Conservation (phyloP, 2,329 filamentous ascomycete genomes). For the Ophiostoma sp. region DNA sequence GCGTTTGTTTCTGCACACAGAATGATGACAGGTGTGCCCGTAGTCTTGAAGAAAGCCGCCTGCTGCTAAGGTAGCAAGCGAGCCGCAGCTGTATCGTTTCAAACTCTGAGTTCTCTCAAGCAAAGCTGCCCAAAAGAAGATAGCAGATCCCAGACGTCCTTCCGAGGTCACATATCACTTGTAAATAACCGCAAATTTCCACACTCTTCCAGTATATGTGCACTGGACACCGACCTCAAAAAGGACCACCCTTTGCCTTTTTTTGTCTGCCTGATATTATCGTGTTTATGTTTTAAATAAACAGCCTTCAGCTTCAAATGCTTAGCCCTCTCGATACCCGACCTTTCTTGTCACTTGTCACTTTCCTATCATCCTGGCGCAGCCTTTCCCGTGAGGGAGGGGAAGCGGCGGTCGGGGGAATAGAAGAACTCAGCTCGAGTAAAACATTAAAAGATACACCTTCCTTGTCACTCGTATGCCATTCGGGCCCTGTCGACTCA, state of each 20-base stretch:
- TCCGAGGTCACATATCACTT: not conserved
- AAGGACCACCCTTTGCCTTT: not conserved
- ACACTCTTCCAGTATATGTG: not conserved
- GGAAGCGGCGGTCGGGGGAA: not conserved
- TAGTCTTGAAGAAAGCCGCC: not conserved
- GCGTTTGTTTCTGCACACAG: no score
- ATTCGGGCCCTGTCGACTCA: not conserved
- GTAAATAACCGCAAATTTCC: not conserved
- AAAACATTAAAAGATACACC: not conserved
- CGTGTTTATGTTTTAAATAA: constrained; percentile 1
- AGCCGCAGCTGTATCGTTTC: not conserved
- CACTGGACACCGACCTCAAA: not conserved
- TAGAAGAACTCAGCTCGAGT: not conserved
- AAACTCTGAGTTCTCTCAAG: not conserved
- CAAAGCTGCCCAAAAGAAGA: constrained; percentile 4
- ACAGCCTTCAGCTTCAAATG: not conserved
- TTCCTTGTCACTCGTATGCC: not conserved
- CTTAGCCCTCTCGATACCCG: not conserved
- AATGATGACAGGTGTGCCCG: no score
- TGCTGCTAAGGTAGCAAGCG: not conserved
- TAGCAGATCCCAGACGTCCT: not conserved
- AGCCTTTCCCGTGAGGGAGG: not conserved
- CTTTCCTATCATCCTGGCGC: not conserved
- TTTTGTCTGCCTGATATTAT: not conserved
- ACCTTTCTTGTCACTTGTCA: not conserved